Evolutionary conservation across 441 rosid genomes (phyloP), one percentile per base, ranked within the genome.

Genomic region (Viola pubescens): DNA sequence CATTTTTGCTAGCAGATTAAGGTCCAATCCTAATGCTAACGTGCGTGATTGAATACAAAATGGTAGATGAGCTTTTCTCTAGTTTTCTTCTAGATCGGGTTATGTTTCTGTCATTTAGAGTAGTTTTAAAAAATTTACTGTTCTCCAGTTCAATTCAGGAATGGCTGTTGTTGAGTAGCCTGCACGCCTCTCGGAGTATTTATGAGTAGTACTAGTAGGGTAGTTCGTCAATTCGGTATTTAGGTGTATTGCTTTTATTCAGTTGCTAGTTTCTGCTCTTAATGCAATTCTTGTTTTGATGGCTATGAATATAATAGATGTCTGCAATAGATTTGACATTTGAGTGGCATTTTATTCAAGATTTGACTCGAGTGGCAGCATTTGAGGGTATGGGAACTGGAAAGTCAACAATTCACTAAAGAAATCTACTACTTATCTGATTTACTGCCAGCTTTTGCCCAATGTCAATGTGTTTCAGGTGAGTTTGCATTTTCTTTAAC

Each of bases 1-100:
- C 8, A 57, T 49, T 51, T 60, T 49, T 63, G 65, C 74, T 63
- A 54, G 73, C 54, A 45, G 61, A 62, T 70, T 58, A 53, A 60
- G 62, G 48, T 63, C 19, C 44, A 65, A 64, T 57, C 65, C 60
- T 63, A 59, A 64, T 73, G 68, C 72, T 69, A 75, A 73, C 77
- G 65, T 38, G 72, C 73, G 11, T 67, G 49, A 64, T 52, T 54
- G 55, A 40, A 43, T 66, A 64, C 59, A 60, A 55, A 50, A 53
- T 50, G 34, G 63, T 40, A 61, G 79, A 63, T 69, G 56, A 57
- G 55, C 37, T 50, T 60, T 61, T 62, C 42, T 65, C 45, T 64
- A 43, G 69, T 19, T 53, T 65, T 19, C 45, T 10, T 54, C 16
- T 14, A 66, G 65, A 41, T 54, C 13, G 12, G 13, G 14, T 1